Evolutionary conservation across 495 filamentous ascomycete genomes (phyloP).

Genomic region (Trichoderma asperelloides): DNA sequence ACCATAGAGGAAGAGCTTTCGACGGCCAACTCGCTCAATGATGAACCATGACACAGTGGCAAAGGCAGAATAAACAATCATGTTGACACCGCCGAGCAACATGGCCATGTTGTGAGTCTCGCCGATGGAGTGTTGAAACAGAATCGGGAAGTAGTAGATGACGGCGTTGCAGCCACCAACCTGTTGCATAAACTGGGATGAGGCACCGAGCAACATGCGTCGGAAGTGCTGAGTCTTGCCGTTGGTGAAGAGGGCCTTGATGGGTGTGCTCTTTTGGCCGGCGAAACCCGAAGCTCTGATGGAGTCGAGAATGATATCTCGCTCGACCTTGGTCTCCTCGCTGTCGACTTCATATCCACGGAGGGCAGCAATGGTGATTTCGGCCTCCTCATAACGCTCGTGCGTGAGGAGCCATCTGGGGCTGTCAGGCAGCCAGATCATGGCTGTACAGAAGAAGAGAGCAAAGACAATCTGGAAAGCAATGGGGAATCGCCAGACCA

Average conservation of each 20-base stretch:
- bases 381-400: constrained; percentile 58
- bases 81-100: constrained; percentile 70
- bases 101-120: constrained; percentile 51
- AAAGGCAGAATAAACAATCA: constrained; percentile 71
- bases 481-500: constrained; percentile 64
- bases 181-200: constrained; percentile 71
- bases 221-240: constrained; percentile 60
- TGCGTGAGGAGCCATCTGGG: constrained; percentile 59
- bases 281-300: constrained; percentile 52
- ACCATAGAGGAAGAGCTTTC: constrained; percentile 63
- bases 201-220: constrained; percentile 51
- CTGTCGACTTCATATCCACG: constrained; percentile 50
- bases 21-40: constrained; percentile 63
- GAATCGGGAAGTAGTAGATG: constrained; percentile 76
- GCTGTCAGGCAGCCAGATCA: constrained; percentile 46
- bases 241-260: constrained; percentile 48
- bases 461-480: constrained; percentile 60
- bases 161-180: constrained; percentile 68
- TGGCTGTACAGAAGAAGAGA: constrained; percentile 47
- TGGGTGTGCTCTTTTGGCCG: constrained; percentile 44
- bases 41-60: constrained; percentile 74
- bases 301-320: constrained; percentile 54
- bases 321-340: constrained; percentile 46
- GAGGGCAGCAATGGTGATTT: constrained; percentile 61
- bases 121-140: constrained; percentile 59